These are phyloP conservation scores for Whalleya microplaca DNA, from an alignment of 2,329 filamentous ascomycete genomes.

Conservation along the genomic window DNA sequence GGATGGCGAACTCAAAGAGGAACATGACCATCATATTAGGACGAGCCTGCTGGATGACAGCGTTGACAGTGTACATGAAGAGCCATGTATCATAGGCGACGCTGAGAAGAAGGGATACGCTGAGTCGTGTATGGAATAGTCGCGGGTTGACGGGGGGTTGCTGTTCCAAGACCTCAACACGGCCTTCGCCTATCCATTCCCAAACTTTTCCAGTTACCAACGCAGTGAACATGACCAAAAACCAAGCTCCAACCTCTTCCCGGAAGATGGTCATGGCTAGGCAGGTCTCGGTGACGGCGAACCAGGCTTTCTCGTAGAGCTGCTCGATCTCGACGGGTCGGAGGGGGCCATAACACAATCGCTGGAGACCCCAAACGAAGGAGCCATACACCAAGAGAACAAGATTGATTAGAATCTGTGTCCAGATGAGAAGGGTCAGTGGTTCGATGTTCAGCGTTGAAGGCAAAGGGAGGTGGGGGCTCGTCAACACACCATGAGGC, in stretches of 20 bases:
- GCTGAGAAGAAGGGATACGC: constrained; percentile 77
- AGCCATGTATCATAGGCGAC: constrained; percentile 79
- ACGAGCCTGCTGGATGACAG: constrained; percentile 83
- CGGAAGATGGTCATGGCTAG: constrained; percentile 98
- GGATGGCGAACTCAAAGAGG: constrained; percentile 92
- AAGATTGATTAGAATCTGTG: constrained; percentile 86
- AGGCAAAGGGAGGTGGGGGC: constrained; percentile 1
- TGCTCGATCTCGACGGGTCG: constrained; percentile 96
- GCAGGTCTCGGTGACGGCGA: constrained; percentile 94
- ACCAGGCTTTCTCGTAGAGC: constrained; percentile 97
- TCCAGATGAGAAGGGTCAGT: constrained; percentile 10
- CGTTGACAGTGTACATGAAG: constrained; percentile 78
- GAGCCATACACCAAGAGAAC: constrained; percentile 79
- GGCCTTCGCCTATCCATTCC: constrained; percentile 96
- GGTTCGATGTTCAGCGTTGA: background rate
- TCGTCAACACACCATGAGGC: constrained; percentile 71
- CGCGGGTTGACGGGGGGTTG: constrained; percentile 88
- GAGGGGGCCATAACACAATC: constrained; percentile 85
- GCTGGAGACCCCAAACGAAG: constrained; percentile 84
- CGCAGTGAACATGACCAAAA: constrained; percentile 93
- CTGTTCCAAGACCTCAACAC: constrained; percentile 93
- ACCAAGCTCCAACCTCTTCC: constrained; percentile 92
- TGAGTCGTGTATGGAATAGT: constrained; percentile 83
- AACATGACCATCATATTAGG: constrained; percentile 99
- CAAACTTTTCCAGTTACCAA: constrained; percentile 94